A percentile compares a stretch with the other conserved stretches of the same genome.
phyloP scores from a whole-genome alignment of 1,284 basidiomycete species.

The Ustilago lituana region DNA sequence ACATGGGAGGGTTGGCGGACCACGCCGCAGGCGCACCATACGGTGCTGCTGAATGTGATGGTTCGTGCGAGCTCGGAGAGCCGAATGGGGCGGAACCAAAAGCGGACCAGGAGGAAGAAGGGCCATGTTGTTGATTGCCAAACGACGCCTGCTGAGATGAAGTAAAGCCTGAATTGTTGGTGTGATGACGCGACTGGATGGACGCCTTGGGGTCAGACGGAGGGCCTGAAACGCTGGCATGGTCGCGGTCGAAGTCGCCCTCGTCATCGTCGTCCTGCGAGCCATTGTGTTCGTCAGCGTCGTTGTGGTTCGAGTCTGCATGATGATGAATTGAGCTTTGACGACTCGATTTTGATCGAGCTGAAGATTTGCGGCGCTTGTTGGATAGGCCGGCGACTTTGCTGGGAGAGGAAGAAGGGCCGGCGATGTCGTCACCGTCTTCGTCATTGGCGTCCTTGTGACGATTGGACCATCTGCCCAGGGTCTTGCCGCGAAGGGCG shows the following conservation, averaged over 20 bases:
- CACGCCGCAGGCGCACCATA: slow-evolving; percentile 11
- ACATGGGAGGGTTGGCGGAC: slow-evolving; percentile 23
- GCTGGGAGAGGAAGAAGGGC: slow-evolving; percentile 9
- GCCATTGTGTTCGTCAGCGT: slow-evolving; percentile 9
- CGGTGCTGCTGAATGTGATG: not conserved
- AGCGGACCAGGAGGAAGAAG: slow-evolving; percentile 14
- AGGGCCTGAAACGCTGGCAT: not conserved
- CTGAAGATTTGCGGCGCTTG: slow-evolving; percentile 20
- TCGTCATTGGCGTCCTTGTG: slow-evolving; percentile 37
- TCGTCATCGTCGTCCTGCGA: slow-evolving; percentile 14
- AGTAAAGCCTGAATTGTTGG: not conserved
- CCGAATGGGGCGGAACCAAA: slow-evolving; percentile 1
- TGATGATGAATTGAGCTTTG: not conserved
- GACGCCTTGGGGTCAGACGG: not conserved
- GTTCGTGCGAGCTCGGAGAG: not conserved
- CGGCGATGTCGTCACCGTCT: slow-evolving; percentile 21
- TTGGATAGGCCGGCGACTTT: slow-evolving; percentile 3
- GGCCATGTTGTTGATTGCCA: not conserved
- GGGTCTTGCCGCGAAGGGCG: slow-evolving; percentile 48
- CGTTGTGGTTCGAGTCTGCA: slow-evolving; percentile 1
- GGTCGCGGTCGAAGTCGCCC: slow-evolving; percentile 6
- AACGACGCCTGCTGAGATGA: slow-evolving; percentile 2
- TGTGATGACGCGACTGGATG: not conserved
- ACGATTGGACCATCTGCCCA: slow-evolving; percentile 54
- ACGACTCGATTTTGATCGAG: slow-evolving; percentile 9